phyloP scores from a whole-genome alignment of 2,329 filamentous ascomycete species.

The Xylariaceae sp. region DNA sequence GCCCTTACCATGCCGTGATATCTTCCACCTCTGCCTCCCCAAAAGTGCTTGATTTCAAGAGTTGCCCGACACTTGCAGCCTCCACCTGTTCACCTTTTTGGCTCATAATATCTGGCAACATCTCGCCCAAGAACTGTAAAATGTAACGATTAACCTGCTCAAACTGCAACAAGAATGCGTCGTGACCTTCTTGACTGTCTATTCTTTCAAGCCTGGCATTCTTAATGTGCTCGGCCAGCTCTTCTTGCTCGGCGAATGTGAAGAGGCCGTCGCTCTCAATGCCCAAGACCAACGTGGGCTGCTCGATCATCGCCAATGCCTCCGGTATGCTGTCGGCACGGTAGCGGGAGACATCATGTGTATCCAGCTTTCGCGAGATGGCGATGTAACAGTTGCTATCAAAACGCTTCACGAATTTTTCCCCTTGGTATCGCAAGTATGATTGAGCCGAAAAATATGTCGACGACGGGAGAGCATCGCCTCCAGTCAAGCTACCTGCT shows the following conservation, averaged over 20 bases:
- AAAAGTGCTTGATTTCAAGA: slow-evolving; percentile 86
- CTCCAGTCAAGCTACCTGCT: slow-evolving; percentile 44
- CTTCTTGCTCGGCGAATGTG: slow-evolving; percentile 93
- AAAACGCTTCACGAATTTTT: slow-evolving; percentile 95
- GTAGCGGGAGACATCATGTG: slow-evolving; percentile 84
- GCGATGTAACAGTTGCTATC: slow-evolving; percentile 99
- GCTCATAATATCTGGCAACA: slow-evolving; percentile 82
- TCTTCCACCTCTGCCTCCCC: slow-evolving; percentile 95
- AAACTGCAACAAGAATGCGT: slow-evolving; percentile 94
- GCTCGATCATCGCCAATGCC: slow-evolving; percentile 74
- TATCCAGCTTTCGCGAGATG: slow-evolving; percentile 95
- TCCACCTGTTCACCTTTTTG: slow-evolving; percentile 45
- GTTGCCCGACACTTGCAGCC: slow-evolving; percentile 49
- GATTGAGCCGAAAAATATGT: slow-evolving; percentile 99
- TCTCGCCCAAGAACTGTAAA: slow-evolving; percentile 73
- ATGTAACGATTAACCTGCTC: slow-evolving; percentile 92
- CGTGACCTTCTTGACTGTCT: slow-evolving; percentile 90
- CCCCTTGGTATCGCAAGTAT: slow-evolving; percentile 91
- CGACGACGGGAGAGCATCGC: slow-evolving; percentile 50
- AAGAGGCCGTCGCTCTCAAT: slow-evolving; percentile 96
- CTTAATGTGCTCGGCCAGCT: slow-evolving; percentile 76
- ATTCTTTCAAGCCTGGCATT: slow-evolving; percentile 77
- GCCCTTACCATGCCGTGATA: slow-evolving; percentile 79
- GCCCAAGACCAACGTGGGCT: slow-evolving; percentile 84
- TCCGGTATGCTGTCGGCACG: slow-evolving; percentile 63